Evolutionary conservation across 257 asterid species (phyloP).

Genomic region (Capsicum pubescens): DNA sequence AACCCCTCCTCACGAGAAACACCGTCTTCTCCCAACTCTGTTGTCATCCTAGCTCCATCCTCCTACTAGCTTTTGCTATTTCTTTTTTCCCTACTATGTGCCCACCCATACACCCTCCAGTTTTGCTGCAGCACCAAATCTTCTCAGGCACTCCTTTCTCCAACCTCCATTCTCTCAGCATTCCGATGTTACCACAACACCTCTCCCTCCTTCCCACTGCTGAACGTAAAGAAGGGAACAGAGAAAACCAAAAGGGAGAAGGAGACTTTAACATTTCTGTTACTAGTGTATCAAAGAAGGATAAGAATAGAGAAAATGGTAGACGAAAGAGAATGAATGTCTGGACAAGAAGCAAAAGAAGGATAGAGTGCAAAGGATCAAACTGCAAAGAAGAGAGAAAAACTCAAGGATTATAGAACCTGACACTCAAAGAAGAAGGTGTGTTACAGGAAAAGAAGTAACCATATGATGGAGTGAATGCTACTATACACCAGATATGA

Average conservation of each 20-base stretch:
- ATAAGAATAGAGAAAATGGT: not conserved
- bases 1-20: not conserved
- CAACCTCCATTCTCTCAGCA: not conserved
- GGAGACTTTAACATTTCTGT: not conserved
- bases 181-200: not conserved
- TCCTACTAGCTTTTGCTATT: not conserved
- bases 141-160: constrained; percentile 1
- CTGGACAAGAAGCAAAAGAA: not conserved
- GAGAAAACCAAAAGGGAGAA: not conserved
- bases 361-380: not conserved
- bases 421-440: not conserved
- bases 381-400: constrained; percentile 5
- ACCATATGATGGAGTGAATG: not conserved
- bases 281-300: not conserved
- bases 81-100: not conserved
- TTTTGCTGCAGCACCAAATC: constrained; percentile 16
- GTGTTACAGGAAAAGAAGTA: not conserved
- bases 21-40: constrained; percentile 7
- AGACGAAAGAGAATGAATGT: not conserved
- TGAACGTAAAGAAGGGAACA: too few species aligned
- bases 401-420: not conserved
- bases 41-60: not conserved
- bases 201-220: not conserved
- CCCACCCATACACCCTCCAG: not conserved
- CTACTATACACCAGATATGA: not conserved